Evolutionary conservation across 768 basidiomycete genomes (phyloP), one percentile per base, ranked within the genome.

Genomic region (Chalciporus chontae): DNA sequence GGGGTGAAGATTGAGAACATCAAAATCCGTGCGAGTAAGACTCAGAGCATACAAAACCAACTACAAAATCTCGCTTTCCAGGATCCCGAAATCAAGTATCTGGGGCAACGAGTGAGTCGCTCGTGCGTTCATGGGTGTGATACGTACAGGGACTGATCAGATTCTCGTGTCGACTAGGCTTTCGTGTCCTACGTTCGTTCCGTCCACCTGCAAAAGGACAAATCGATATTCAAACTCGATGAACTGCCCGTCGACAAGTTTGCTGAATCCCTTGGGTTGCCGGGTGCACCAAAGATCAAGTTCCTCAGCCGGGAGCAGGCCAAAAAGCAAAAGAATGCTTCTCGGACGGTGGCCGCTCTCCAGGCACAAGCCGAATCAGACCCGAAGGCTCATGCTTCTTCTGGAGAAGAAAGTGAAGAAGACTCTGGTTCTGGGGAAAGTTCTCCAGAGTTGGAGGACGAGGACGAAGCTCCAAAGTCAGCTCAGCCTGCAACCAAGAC

Each of bases 141-240:
- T 26, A 8, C 26, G 0, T 26, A 2, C 2, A 0, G 29, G 1
- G 19, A 17, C 45, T 60, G 27, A 63, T 34, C 32, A 36, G 1
- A 19, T n/a, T 15, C 2, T 26, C 26, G 26, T 26, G 3, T 19
- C 37, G 7, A 39, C 5, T 62, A 97, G 93, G 90, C 94, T 1
- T 95, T 98, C 62, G 87, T 98, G 8, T 95, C 94, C 13, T 99
- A 99, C 66, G 73, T 97, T 55, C 89, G 92, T 14, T 96, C 95
- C 4, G 73, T 99, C 19, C 77, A 96, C 65, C 74, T 98, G 17
- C 95, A 97, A 55, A 95, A 91, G 64, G 86, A 98, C 73, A 99
- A 98, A 64, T 73, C 83, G 0, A 82, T 95, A 54, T 99, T 98
- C 77, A 90, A 91, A 61, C 69, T 96, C 24, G 77, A 80, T 5